Evolutionary conservation across 2,329 filamentous ascomycete genomes (phyloP), one percentile per base, ranked within the genome.

Genomic region (Ophiocordyceps camponoti-rufipedis): DNA sequence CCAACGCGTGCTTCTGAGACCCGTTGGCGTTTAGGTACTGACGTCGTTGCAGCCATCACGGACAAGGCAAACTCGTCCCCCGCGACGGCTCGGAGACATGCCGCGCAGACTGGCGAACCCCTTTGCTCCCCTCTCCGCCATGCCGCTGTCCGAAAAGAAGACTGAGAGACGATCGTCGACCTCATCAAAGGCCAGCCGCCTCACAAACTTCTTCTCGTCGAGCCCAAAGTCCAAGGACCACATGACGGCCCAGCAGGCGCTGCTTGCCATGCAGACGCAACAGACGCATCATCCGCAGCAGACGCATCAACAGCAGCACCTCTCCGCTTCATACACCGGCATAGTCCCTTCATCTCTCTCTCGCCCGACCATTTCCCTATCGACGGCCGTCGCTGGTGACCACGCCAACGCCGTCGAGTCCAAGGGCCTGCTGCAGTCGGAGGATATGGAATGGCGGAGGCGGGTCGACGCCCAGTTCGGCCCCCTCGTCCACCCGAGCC

Each of bases 381-480:
- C 89, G 12, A 87, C 86, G 40, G 85, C 85, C 44, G 84, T 79
- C 29, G 82, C 78, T 50, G 83, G 85, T 54, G 74, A 91, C 70
- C 64, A 63, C 46, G 75, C 78, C 59, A 80, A 75, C 59, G 78
- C 77, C 13, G 23, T 23, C 23, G 23, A 23, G 23, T 83, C 83
- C 44, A 94, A 79, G 11, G 71, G 75, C 9, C 77, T 96, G 44
- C 95, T 94, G 64, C 78, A 89, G 57, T 87, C 80, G n/a, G 82
- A 82, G 58, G 88, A 96, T 64, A 74, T 80, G 42, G 79, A 80
- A 49, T 76, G 76, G 50, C 74, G 86, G 61, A 80, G 80, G 48
- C 81, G 79, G 58, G 75, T 81, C 55, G 85, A 96, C 57, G 83
- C 89, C 33, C 87, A 96, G 58, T 98, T 96, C 57, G 91, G 84